Conservation (phyloP, 2,329 filamentous ascomycete genomes). For the Aspergillus felis region DNA sequence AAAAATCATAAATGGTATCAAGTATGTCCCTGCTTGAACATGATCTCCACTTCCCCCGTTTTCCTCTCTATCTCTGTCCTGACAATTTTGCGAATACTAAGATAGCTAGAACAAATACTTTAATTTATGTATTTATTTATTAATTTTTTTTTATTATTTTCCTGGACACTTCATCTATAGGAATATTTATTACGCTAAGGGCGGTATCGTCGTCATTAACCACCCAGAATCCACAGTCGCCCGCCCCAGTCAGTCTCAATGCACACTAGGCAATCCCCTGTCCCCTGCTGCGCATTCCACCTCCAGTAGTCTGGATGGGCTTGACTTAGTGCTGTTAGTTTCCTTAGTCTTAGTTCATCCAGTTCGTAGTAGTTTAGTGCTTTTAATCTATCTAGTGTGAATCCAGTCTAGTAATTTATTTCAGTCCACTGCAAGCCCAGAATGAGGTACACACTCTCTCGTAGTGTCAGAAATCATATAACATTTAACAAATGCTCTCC, state of each 20-base stretch:
- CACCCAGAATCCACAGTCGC: conserved; percentile 8
- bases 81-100: not conserved
- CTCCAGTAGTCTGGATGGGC: conserved; percentile 18
- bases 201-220: conserved; percentile 15
- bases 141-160: not conserved
- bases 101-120: not conserved
- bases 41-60: conserved; percentile 1
- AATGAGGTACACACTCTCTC: conserved; percentile 13
- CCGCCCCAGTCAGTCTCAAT: conserved; percentile 18
- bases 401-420: not conserved
- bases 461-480: conserved; percentile 26
- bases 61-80: not conserved
- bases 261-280: conserved; percentile 12
- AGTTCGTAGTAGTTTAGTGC: not conserved
- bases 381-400: not conserved
- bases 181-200: conserved; percentile 6
- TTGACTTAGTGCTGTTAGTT: conserved; percentile 13
- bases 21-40: not conserved
- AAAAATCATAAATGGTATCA: not conserved
- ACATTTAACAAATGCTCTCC: conserved; percentile 25
- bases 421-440: conserved; percentile 14
- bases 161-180: not conserved
- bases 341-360: conserved; percentile 19
- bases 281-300: conserved; percentile 12
- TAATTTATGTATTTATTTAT: not conserved